Conservation (phyloP, 768 basidiomycete genomes). For the Mrakia blollopis region DNA sequence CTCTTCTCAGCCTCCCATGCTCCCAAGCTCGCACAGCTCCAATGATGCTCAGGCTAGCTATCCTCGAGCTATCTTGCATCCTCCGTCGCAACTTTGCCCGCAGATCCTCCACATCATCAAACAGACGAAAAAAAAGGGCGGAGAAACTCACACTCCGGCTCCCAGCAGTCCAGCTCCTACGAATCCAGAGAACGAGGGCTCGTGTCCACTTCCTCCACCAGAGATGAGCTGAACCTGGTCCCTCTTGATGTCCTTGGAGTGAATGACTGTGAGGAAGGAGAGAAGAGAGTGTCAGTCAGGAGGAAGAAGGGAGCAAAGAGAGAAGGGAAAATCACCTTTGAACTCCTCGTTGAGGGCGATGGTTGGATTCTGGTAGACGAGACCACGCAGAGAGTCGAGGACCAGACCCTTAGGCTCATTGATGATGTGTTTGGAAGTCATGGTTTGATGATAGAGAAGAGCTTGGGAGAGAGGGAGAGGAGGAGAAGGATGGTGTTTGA, state of each 20-base stretch:
- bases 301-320: background rate
- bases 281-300: background rate
- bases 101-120: too few relatives aligned
- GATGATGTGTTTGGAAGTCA: conserved; percentile 63
- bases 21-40: too few relatives aligned
- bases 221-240: conserved; percentile 29
- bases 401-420: conserved; percentile 68
- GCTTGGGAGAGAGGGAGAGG: background rate
- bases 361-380: conserved; percentile 60
- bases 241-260: background rate
- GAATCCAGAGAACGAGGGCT: conserved; percentile 26
- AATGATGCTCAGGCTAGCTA: too few relatives aligned
- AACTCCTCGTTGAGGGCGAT: conserved; percentile 64
- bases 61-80: too few relatives aligned
- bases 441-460: background rate
- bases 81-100: too few relatives aligned
- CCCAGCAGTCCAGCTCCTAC: conserved; percentile 27
- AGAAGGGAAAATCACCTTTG: conserved; percentile 54
- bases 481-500: background rate
- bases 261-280: conserved; percentile 13
- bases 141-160: conserved; percentile 27
- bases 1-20: too few relatives aligned
- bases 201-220: conserved; percentile 29
- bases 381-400: conserved; percentile 68
- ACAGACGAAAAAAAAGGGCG: background rate